Evolutionary conservation across 257 asterid genomes (phyloP), one percentile per base, ranked within the genome.

Genomic region (Vinca minor): DNA sequence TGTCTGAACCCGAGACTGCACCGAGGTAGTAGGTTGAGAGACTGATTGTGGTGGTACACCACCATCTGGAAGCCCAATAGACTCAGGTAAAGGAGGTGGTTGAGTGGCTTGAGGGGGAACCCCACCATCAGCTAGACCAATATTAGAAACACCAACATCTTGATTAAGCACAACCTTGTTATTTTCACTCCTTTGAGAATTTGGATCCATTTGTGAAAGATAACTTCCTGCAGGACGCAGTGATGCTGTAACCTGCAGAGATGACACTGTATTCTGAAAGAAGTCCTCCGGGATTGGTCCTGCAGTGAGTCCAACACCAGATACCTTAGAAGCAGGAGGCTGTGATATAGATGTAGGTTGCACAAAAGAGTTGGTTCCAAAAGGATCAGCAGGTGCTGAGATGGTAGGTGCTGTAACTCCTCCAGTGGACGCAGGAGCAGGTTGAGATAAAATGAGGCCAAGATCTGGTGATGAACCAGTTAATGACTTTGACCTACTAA

Each of bases 201-300:
- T 85, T 70, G 71, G 86, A 75, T 83, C 97, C 77, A 85, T 58
- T 79, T 75, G 87, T 36, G 96, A 84, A 54, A 93, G 85, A 74
- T 77, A 69, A 46, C 80, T 79, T 74, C 95, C 99, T 46, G 99
- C 78, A 64, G 97, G 97, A 52, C 91, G 91, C 47, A 93, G 78
- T 45, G 95, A 77, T 58, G 88, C 87, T 11, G 95, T 96, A 76
- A 81, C 97, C 76, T 89, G 86, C 71, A 89, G 52, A 63, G 98
- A 93, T 18, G 97, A 85, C 70, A 93, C 76, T 26, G 98, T 92
- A 62, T 93, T 80, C 90, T 89, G 96, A 79, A 89, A 93, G 69
- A 93, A 93, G 87, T 93, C 98, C 86, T 93, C 98, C 3, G 98
- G 96, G 68, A 93, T 93, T 35, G 98, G 97, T 61, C 88, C 71